Base-by-base conservation (phyloP, 1,139 yeast species). In the Sugiyamaella sp. region DNA sequence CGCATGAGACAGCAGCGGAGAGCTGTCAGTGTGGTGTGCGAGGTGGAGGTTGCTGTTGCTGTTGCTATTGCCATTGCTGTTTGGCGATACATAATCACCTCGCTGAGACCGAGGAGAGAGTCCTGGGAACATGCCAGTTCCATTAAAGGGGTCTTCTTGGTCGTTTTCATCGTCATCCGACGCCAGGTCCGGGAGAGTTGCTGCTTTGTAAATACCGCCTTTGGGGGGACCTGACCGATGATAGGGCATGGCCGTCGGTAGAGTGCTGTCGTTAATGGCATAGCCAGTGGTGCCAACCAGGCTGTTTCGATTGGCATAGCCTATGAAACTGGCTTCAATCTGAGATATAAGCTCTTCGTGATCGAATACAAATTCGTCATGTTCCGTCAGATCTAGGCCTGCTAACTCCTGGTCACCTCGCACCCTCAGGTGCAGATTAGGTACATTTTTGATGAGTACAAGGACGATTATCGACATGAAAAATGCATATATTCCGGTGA, bases 321-420 rank as follows among this genome's bases (percentile, higher is more conserved):
- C 46, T 8, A 46, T 17, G n/a, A 48, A n/a, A 10, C 19, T 41
- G n/a, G 25, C 14, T 32, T 48, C 54, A 12, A 52, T 39, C 9
- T 52, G 46, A 20, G 40, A 12, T 10, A 47, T 20, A 12, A 53
- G 39, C 16, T 56, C 58, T 6, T 41, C 38, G 57, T 73, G 78
- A 63, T 79, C 80, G 71, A 70, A 71, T 54, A 76, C 73, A 56
- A 71, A 73, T 63, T 81, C 85, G n/a, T 82, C 81, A 59, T 80
- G 79, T 63, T 80, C 84, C 52, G 75, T 74, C 33, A 71, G 61
- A 62, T 81, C 85, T 1, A 80, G 66, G 1, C 85, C 85, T 27
- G 71, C 60, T n/a, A 77, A 54, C 62, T 81, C 85, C 2, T 67
- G 69, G 9, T 64, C 67, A 1, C 57, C 54, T 1, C 58, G 75